A percentile compares a stretch with the other conserved stretches of the same genome.
These are phyloP conservation scores for Pseudogymnoascus sp. DNA, from an alignment of 2,329 filamentous ascomycete species.

Conservation along the genomic window DNA sequence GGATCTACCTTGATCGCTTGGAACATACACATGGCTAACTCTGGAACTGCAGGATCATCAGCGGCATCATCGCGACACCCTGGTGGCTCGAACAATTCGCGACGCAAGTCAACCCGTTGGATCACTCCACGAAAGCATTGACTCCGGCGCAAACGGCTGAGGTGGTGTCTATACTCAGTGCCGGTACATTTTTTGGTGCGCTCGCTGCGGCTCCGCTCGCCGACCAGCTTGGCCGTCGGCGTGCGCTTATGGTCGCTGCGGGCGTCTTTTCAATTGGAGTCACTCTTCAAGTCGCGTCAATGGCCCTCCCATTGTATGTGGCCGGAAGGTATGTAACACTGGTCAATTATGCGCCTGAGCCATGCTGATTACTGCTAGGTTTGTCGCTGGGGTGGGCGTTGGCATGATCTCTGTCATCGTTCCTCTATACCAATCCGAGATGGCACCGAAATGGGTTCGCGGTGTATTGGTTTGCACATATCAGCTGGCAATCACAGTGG, in stretches of 20 bases:
- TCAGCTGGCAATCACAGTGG: conserved; percentile 38
- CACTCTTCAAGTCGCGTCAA: conserved; percentile 62
- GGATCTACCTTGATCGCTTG: not conserved
- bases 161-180: conserved; percentile 76
- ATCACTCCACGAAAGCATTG: conserved; percentile 24
- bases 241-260: conserved; percentile 59
- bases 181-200: conserved; percentile 69
- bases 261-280: conserved; percentile 65
- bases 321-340: conserved; percentile 46
- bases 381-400: conserved; percentile 39
- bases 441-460: conserved; percentile 29
- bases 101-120: conserved; percentile 36
- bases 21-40: conserved; percentile 10
- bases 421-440: conserved; percentile 29
- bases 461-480: conserved; percentile 41
- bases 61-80: conserved; percentile 65
- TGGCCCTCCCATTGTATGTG: conserved; percentile 51
- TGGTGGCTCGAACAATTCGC: conserved; percentile 57
- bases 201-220: conserved; percentile 63
- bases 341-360: not conserved
- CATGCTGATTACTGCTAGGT: conserved; percentile 37
- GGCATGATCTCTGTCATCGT: conserved; percentile 33
- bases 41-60: conserved; percentile 47
- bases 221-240: conserved; percentile 49
- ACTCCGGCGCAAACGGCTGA: conserved; percentile 58